Evolutionary conservation across 2,329 filamentous ascomycete genomes (phyloP).

Genomic region (Exserohilum turcica): DNA sequence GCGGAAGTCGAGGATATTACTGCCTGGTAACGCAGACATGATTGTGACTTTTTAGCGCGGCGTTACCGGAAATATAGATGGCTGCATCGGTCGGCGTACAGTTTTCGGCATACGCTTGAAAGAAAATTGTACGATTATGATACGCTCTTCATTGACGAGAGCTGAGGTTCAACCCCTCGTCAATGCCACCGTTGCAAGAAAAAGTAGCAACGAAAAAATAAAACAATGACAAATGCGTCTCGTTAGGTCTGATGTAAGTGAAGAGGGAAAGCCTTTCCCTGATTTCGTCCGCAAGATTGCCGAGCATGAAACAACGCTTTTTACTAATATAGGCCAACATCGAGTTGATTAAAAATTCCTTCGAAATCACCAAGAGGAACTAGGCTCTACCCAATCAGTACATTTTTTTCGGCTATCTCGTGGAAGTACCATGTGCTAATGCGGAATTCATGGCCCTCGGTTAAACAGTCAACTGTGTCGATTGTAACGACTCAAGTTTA

Average conservation of each 20-base stretch:
- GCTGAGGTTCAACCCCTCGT: conserved; percentile 46
- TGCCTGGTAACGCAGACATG: conserved; percentile 69
- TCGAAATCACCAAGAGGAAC: too few species aligned
- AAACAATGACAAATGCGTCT: not conserved
- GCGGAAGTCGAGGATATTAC: conserved; percentile 96
- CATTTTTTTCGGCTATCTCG: too few species aligned
- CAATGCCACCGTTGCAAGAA: conserved; percentile 2
- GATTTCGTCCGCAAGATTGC: too few species aligned
- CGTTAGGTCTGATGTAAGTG: too few species aligned
- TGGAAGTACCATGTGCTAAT: too few species aligned
- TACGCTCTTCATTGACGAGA: conserved; percentile 22
- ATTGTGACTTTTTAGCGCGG: conserved; percentile 27
- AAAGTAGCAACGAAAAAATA: not conserved
- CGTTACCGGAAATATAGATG: conserved; percentile 23
- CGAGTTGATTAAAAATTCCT: too few species aligned
- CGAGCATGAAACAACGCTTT: not conserved
- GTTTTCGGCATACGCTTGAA: conserved; percentile 48
- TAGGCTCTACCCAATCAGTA: too few species aligned
- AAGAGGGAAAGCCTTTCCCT: not conserved
- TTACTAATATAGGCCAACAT: too few species aligned
- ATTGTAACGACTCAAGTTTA: too few species aligned
- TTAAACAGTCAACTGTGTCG: too few species aligned
- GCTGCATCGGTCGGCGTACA: conserved; percentile 29
- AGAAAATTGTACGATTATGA: conserved; percentile 40
- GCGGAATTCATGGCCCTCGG: too few species aligned